Evolutionary conservation across 345 rosid species (phyloP), one percentile per base, ranked within the genome.

Genomic region (Carallia brachiata): DNA sequence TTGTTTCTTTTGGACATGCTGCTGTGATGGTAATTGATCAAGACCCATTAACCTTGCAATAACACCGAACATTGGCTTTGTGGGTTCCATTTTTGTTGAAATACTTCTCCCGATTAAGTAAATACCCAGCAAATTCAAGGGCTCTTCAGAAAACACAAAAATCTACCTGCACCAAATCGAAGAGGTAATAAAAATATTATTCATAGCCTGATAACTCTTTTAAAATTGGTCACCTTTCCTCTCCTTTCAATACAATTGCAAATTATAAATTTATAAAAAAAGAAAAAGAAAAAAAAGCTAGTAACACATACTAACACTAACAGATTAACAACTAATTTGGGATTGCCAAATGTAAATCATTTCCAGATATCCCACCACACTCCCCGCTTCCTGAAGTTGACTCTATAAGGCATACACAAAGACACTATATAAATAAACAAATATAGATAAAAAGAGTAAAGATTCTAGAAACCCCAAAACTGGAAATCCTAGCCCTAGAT

Each of bases 11-110:
- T 64, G 80, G 62, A 61, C 69, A 63, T 83, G 80, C 63, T 74
- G 84, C 75, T 74, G 79, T 39, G 78, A 70, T 58, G 72, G 81
- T 23, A 78, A 50, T 73, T 88, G 96, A 78, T 88, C 90, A 54
- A 84, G 85, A 63, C 91, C 92, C 94, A 91, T 81, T 70, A 90
- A 79, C 77, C 77, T 88, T 39, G 88, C 87, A 68, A 88, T 67
- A 66, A 87, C 87, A 50, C 91, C 83, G 0, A 81, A 80, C 27
- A 73, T 67, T 48, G 74, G 70, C 17, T 72, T 72, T 64, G 69
- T 76, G 61, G 77, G 68, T 75, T 84, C 90, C 87, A 79, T 88
- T 66, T 71, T 70, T 72, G 65, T 53, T 2, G 31, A 73, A 72
- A 73, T 77, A 59, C 75, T 70, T 68, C 32, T 9, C 39, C 68